Conservation (phyloP, 2,329 filamentous ascomycete species). For the Monilinia fructigena region DNA sequence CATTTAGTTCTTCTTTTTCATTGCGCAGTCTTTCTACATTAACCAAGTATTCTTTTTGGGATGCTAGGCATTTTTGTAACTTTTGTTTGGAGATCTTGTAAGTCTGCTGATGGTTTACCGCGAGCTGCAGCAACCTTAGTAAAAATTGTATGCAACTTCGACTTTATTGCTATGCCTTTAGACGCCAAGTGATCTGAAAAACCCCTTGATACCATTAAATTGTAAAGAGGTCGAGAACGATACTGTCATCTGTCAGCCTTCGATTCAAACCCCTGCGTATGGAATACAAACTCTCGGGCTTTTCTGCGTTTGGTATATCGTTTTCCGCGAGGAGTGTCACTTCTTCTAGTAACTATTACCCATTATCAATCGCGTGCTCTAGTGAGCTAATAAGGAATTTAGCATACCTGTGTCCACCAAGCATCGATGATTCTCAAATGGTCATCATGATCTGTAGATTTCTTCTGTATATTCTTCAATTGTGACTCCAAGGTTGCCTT, state of each 20-base stretch:
- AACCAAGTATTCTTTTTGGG: constrained; percentile 76
- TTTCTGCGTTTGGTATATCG: constrained; percentile 46
- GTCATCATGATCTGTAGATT: constrained; percentile 81
- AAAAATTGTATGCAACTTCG: constrained; percentile 70
- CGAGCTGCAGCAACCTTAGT: constrained; percentile 52
- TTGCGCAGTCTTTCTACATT: constrained; percentile 72
- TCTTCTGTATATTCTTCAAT: constrained; percentile 76
- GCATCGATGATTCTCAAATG: constrained; percentile 86
- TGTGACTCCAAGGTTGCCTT: constrained; percentile 77
- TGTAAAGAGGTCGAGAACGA: constrained; percentile 57
- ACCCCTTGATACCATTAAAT: constrained; percentile 66
- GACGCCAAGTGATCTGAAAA: constrained; percentile 76
- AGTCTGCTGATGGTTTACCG: constrained; percentile 62
- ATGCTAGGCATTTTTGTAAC: constrained; percentile 71
- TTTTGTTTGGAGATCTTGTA: constrained; percentile 70
- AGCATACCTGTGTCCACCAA: constrained; percentile 87
- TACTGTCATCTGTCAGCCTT: constrained; percentile 44
- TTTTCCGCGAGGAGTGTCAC: constrained; percentile 58
- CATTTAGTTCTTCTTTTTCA: constrained; percentile 82
- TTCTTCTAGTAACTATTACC: constrained; percentile 59
- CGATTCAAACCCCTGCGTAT: neutral
- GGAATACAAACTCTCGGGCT: constrained; percentile 23
- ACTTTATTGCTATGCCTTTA: constrained; percentile 73
- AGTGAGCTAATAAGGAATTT: neutral
- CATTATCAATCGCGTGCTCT: constrained; percentile 26